Evolutionary conservation across 352 stramenopile genomes (phyloP), one percentile per base, ranked within the genome.

Genomic region (Phytophthora sp.): DNA sequence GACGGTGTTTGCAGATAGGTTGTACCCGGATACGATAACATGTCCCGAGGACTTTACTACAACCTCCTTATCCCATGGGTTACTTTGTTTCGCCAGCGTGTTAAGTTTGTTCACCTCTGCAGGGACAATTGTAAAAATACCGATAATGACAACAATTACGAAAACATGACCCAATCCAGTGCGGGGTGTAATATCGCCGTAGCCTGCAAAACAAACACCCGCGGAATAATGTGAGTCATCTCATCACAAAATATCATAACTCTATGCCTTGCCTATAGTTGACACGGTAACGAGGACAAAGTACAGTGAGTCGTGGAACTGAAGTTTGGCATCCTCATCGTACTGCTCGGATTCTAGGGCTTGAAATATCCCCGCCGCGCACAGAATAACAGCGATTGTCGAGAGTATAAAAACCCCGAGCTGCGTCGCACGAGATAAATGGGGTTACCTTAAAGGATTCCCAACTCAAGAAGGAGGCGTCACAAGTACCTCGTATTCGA

Each of bases 251-350:
- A n/a, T n/a, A n/a, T n/a, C n/a, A n/a, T n/a, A n/a, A n/a, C n/a
- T n/a, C n/a, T n/a, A n/a, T n/a, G n/a, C n/a, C 69, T 37, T 66
- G 86, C 82, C 83, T 59, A 92, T 84, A 12, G 83, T 92, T 6
- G 83, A 86, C 7, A 84, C 80, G 0, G 78, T 90, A 23, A 92
- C 83, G 7, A 92, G 62, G 10, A 92, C 83, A 48, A 90, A 92
- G 49, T 92, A 92, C 13, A 92, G 71, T 4, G 83, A 66, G 37
- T 90, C 66, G 53, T 92, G 83, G 30, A 90, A 92, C 7, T 68
- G 34, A 20, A 92, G 64, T 1, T 32, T 65, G 6, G 67, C 34
- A 21, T 71, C 60, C 13, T 68, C 49, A 7, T 69, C 48, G 5
- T 75, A 67, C 39, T 88, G 79, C 26, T 74, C 49, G 8, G 44